Conservation (phyloP, 768 basidiomycete species). For the Amanita pseudoporphyria region DNA sequence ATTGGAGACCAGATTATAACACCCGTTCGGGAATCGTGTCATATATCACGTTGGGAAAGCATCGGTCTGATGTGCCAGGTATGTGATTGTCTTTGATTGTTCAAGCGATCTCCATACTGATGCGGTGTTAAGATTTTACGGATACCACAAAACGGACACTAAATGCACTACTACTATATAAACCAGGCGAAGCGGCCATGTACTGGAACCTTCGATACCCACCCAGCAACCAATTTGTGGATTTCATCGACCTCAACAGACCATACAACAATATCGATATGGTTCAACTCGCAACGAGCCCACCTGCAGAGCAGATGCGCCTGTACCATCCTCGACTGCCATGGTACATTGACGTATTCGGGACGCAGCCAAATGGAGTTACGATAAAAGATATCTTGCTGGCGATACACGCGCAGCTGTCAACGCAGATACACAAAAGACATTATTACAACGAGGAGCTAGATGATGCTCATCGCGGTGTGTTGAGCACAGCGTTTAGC, state of each 20-base stretch:
- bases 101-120: background rate
- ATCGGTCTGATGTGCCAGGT: conserved; percentile 26
- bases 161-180: conserved; percentile 21
- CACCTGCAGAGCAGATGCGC: conserved; percentile 40
- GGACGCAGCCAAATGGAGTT: conserved; percentile 40
- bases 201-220: conserved; percentile 38
- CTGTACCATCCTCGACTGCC: conserved; percentile 49
- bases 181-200: conserved; percentile 25
- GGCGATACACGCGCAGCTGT: conserved; percentile 34
- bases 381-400: conserved; percentile 46
- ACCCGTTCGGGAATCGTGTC: conserved; percentile 18
- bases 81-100: background rate
- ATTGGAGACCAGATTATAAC: conserved; percentile 35
- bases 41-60: conserved; percentile 19
- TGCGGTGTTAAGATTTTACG: conserved; percentile 14
- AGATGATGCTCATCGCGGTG: conserved; percentile 31
- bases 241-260: conserved; percentile 37
- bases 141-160: conserved; percentile 23
- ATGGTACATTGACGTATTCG: conserved; percentile 56
- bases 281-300: conserved; percentile 42
- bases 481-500: conserved; percentile 35
- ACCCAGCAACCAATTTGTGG: conserved; percentile 23
- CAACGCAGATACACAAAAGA: conserved; percentile 32
- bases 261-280: conserved; percentile 39
- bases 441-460: conserved; percentile 57